phyloP scores from a whole-genome alignment of 1,139 yeast species.

The Saccharomycopsis hybrid region DNA sequence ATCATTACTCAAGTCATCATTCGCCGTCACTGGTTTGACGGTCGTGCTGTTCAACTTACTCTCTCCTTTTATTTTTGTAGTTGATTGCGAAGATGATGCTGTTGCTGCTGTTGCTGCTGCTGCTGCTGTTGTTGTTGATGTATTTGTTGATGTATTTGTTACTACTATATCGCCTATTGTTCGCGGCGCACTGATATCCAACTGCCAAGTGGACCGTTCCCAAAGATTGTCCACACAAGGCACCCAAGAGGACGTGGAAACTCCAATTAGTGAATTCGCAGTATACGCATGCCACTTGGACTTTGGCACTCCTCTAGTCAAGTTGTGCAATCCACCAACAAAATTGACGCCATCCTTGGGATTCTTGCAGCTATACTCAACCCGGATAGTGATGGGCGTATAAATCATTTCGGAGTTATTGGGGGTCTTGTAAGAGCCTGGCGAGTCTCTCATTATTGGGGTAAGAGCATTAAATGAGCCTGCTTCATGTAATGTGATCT shows the following conservation, averaged over 20 bases:
- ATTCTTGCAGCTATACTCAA: constrained; percentile 59
- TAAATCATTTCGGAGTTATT: constrained; percentile 40
- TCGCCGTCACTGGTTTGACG: constrained; percentile 20
- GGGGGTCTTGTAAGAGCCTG: constrained; percentile 34
- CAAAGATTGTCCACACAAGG: constrained; percentile 90
- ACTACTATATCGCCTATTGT: constrained; percentile 56
- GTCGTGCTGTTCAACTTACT: neutral
- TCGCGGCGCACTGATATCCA: constrained; percentile 77
- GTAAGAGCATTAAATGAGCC: constrained; percentile 39
- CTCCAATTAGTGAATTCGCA: constrained; percentile 66
- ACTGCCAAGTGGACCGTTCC: constrained; percentile 90
- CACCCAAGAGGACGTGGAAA: constrained; percentile 90
- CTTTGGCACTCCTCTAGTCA: constrained; percentile 28
- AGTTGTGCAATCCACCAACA: constrained; percentile 42
- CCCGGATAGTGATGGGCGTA: constrained; percentile 66
- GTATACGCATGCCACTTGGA: constrained; percentile 83
- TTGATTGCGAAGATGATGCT: too few species aligned
- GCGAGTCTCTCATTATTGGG: constrained; percentile 35
- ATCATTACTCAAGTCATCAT: constrained; percentile 28
- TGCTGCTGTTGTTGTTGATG: too few species aligned
- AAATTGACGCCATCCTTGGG: constrained; percentile 76
- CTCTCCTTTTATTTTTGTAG: constrained; percentile 20
- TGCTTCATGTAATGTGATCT: constrained; percentile 51
- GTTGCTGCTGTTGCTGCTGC: too few species aligned
- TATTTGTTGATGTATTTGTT: too few species aligned